These are phyloP conservation scores for Vitis hybrid DNA, from an alignment of 177 flowering plant species.

Conservation along the genomic window DNA sequence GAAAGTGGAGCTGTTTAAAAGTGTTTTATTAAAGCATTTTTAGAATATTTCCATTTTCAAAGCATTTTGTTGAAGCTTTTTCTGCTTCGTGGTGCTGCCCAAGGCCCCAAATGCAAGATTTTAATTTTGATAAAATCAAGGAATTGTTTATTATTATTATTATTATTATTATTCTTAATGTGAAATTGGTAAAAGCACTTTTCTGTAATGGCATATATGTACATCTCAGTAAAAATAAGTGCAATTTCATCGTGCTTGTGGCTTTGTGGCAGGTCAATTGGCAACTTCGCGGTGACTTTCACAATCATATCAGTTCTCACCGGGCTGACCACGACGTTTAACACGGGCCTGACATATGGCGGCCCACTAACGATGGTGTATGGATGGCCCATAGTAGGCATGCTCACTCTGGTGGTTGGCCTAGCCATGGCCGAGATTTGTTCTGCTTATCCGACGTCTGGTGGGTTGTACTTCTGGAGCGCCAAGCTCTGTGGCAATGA, in stretches of 20 bases:
- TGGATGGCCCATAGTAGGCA: conserved; percentile 60
- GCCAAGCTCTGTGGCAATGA: conserved; percentile 49
- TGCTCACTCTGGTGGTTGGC: conserved; percentile 51
- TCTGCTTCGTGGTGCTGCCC: too few species aligned
- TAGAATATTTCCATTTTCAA: too few species aligned
- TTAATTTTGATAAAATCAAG: too few species aligned
- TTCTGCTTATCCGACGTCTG: conserved; percentile 70
- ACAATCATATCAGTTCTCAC: conserved; percentile 58
- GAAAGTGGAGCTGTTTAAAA: too few species aligned
- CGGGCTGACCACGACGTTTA: conserved; percentile 50
- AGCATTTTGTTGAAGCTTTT: too few species aligned
- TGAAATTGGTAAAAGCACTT: too few species aligned
- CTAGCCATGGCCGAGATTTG: conserved; percentile 71
- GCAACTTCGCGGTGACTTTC: conserved; percentile 63
- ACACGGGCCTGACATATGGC: conserved; percentile 53
- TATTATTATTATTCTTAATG: too few species aligned
- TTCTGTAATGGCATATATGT: too few species aligned
- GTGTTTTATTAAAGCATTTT: too few species aligned
- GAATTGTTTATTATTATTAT: too few species aligned
- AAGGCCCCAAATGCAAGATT: too few species aligned
- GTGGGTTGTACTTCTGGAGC: conserved; percentile 73
- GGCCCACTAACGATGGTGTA: conserved; percentile 63
- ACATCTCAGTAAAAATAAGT: too few species aligned
- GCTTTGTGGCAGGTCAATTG: conserved; percentile 32
- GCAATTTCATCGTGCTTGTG: background rate